These are phyloP conservation scores for Calocera cornea DNA, from an alignment of 768 basidiomycete genomes.

Conservation along the genomic window DNA sequence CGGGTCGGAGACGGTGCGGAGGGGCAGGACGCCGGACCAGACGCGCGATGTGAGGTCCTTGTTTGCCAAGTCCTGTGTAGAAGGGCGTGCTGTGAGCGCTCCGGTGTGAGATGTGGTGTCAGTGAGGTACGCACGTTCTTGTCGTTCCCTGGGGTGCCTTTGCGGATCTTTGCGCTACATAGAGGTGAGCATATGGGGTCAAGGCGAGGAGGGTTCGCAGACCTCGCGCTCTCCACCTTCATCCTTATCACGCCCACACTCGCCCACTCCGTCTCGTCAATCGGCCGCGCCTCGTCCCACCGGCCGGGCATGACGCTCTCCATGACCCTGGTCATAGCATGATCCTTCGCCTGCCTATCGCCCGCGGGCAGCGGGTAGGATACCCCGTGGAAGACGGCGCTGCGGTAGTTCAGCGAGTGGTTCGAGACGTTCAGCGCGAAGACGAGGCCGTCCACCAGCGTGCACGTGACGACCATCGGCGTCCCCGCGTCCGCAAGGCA, in stretches of 20 bases:
- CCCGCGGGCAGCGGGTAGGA: conserved; percentile 12
- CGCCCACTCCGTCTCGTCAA: conserved; percentile 2
- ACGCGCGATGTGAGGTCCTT: not conserved
- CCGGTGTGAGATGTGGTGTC: not conserved
- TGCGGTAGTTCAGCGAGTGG: conserved; percentile 14
- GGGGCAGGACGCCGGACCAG: not conserved
- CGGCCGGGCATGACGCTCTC: conserved; percentile 8
- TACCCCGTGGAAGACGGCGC: conserved; percentile 15
- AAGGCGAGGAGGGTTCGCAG: not conserved
- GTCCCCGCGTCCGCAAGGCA: conserved; percentile 4
- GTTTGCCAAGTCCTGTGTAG: not conserved
- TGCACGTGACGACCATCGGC: conserved; percentile 8
- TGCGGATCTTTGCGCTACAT: not conserved
- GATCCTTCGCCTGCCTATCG: not conserved
- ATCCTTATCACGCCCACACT: conserved; percentile 7
- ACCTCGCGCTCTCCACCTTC: conserved; percentile 9
- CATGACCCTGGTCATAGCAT: not conserved
- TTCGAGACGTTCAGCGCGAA: conserved; percentile 14
- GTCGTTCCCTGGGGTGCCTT: not conserved
- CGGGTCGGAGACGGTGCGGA: not conserved
- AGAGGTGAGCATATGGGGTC: not conserved
- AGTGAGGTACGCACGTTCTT: not conserved
- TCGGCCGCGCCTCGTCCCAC: conserved; percentile 7
- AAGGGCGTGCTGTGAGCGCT: no score
- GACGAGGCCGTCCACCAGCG: conserved; percentile 15